Conservation (phyloP, 1,284 basidiomycete species). For the Caloboletus inedulis region DNA sequence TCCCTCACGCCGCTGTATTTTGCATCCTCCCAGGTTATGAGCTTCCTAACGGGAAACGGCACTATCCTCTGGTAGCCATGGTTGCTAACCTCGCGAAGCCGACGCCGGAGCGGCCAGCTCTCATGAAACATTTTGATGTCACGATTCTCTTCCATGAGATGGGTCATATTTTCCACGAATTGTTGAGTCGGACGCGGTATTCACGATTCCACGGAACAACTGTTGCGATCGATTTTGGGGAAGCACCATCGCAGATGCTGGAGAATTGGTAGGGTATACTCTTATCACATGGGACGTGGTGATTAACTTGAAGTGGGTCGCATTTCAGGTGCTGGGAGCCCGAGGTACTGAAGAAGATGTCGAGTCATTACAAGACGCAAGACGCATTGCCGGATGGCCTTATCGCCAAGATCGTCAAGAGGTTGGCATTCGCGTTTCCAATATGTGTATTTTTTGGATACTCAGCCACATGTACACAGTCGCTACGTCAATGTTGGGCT, state of each 20-base stretch:
- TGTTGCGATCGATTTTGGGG: conserved; percentile 79
- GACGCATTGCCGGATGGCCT: conserved; percentile 61
- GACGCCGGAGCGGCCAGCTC: conserved; percentile 70
- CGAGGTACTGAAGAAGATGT: conserved; percentile 63
- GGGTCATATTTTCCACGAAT: conserved; percentile 85
- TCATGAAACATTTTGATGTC: conserved; percentile 79
- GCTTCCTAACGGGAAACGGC: conserved; percentile 51
- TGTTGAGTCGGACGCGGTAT: conserved; percentile 70
- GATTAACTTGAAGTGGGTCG: too few species aligned
- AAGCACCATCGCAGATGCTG: conserved; percentile 84
- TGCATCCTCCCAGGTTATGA: conserved; percentile 57
- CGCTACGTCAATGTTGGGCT: conserved; percentile 77
- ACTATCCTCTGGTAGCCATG: conserved; percentile 75
- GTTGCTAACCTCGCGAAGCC: conserved; percentile 84
- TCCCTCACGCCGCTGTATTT: conserved; percentile 84
- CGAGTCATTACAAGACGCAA: conserved; percentile 68
- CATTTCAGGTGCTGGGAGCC: conserved; percentile 82
- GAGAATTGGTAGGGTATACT: too few species aligned
- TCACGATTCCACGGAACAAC: conserved; percentile 75
- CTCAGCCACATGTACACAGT: too few species aligned
- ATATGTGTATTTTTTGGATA: too few species aligned
- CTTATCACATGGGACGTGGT: too few species aligned
- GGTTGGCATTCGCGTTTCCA: too few species aligned
- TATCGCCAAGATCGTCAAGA: conserved; percentile 74
- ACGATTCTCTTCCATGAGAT: conserved; percentile 79